Conservation (phyloP, 2,329 filamentous ascomycete genomes). For the Colletotrichum scovillei region DNA sequence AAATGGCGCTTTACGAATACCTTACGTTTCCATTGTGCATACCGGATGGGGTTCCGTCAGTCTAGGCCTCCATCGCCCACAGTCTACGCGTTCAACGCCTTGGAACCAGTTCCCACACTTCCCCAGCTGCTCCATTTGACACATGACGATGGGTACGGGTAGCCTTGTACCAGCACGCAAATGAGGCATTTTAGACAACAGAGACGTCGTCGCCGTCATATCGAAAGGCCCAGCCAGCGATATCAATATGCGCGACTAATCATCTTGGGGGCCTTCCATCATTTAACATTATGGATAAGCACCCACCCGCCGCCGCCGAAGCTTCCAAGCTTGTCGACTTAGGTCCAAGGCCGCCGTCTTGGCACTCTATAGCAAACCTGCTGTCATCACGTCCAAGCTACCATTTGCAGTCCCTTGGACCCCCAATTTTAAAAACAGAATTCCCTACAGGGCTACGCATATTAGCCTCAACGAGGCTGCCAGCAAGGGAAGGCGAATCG, state of each 20-base stretch:
- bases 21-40: slow-evolving; percentile 16
- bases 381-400: slow-evolving; percentile 11
- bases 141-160: slow-evolving; percentile 1
- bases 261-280: slow-evolving; percentile 5
- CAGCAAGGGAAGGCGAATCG: background rate
- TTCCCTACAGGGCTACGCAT: slow-evolving; percentile 14
- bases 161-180: background rate
- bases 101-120: background rate
- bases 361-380: slow-evolving; percentile 24
- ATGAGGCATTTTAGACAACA: slow-evolving; percentile 21
- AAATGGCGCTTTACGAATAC: background rate
- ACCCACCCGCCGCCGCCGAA: slow-evolving; percentile 13
- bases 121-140: slow-evolving; percentile 9
- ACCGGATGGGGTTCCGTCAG: background rate
- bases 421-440: slow-evolving; percentile 20
- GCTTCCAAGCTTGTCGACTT: slow-evolving; percentile 21
- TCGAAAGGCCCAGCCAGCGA: background rate
- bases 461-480: background rate
- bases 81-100: background rate
- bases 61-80: slow-evolving; percentile 26
- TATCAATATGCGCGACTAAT: slow-evolving; percentile 8
- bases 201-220: background rate
- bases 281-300: slow-evolving; percentile 25
- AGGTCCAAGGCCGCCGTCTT: slow-evolving; percentile 4
- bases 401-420: slow-evolving; percentile 8